A percentile compares a stretch with the other conserved stretches of the same genome.
These are phyloP conservation scores for Hanseniaspora lachancei DNA, from an alignment of 805 yeast genomes.

Conservation along the genomic window DNA sequence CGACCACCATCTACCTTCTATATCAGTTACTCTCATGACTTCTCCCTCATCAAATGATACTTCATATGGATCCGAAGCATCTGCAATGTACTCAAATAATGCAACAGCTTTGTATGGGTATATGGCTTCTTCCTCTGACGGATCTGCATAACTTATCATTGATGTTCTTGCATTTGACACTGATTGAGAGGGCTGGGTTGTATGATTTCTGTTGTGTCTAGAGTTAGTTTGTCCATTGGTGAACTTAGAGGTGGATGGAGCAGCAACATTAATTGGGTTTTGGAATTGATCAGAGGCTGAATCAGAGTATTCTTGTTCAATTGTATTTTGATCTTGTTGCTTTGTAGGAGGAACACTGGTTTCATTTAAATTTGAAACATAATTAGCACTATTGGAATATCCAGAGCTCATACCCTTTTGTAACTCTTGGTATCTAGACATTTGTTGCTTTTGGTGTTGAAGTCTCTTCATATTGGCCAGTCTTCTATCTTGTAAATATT, in stretches of 20 bases:
- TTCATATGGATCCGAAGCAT: slow-evolving; percentile 86
- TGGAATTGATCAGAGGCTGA: background rate
- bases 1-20: slow-evolving; percentile 98
- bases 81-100: slow-evolving; percentile 73
- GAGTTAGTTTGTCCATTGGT: background rate
- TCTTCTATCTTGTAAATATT: slow-evolving; percentile 12
- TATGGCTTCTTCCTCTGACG: slow-evolving; percentile 23
- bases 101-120: slow-evolving; percentile 83
- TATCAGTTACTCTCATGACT: slow-evolving; percentile 79
- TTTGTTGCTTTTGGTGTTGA: slow-evolving; percentile 11
- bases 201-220: slow-evolving; percentile 1
- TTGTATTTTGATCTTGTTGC: slow-evolving; percentile 23
- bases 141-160: slow-evolving; percentile 26
- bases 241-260: slow-evolving; percentile 14
- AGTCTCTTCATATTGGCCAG: slow-evolving; percentile 12
- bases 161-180: slow-evolving; percentile 26
- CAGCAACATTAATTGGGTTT: slow-evolving; percentile 16
- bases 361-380: slow-evolving; percentile 30
- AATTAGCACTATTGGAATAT: slow-evolving; percentile 17
- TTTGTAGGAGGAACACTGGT: slow-evolving; percentile 8
- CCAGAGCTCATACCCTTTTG: slow-evolving; percentile 17
- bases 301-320: slow-evolving; percentile 16
- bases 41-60: slow-evolving; percentile 84
- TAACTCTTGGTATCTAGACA: slow-evolving; percentile 13
- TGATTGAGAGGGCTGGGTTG: slow-evolving; percentile 13